Evolutionary conservation across 192 early-diverging fungal species (phyloP), one percentile per base, ranked within the genome.

Genomic region (Chytriomyces hyalinus): DNA sequence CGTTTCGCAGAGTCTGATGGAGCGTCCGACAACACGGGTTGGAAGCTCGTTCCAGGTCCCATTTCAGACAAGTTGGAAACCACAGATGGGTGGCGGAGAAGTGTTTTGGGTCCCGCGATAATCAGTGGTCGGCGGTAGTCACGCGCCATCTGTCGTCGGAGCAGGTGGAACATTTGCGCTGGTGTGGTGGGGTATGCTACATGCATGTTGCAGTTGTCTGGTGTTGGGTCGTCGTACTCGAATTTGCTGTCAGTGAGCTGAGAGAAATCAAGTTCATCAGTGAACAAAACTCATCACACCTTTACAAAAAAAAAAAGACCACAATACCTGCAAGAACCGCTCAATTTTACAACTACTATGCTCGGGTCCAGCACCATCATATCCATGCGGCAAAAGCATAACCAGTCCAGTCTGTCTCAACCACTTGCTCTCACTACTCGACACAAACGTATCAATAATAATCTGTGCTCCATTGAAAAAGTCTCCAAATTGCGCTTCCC

Each of bases 401-500:
- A 96, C 94, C 50, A 98, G 73, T 0, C 95, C 95, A 26, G 91
- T 92, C 79, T 97, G 95, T 69, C 94, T 86, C 71, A 98, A 85
- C 97, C 97, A 98, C 83, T 98, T 98, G 65, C 91, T 88, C 81
- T 98, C 96, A 47, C 95, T 94, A 65, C 89, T 92, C 5, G 91
- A 79, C 28, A 98, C 78, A 81, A 92, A 97, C 11, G 95, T 96
- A 84, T 98, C 97, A 75, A 97, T 93, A 22, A 96, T 94, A 50
- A 97, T 94, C 79, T 98, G 71, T 24, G 71, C 71, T 13, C 93
- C 93, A 80, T 97, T 97, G 89, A 94, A 94, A 80, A 98, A 98
- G 82, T 98, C 97, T 67, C 97, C 97, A 83, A 98, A 98, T 84
- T 98, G 97, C 1, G 96, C 96, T 57, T 57, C 53, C 97, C 97